A percentile compares a stretch with the other conserved stretches of the same genome.
phyloP scores from a whole-genome alignment of 768 basidiomycete genomes.

The Lentinula sp. region DNA sequence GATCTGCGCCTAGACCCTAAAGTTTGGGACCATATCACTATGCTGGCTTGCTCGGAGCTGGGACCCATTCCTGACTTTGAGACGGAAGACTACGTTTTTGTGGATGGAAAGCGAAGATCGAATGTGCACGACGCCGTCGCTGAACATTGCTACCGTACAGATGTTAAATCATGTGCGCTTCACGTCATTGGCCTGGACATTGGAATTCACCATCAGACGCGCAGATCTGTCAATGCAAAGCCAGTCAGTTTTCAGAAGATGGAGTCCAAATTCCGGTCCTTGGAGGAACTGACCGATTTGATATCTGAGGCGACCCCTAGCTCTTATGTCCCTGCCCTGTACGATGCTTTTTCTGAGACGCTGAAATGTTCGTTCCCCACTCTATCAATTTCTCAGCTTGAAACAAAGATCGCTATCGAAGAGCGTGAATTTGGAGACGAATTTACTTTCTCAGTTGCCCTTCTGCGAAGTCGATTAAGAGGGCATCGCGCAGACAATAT shows the following conservation, averaged over 20 bases:
- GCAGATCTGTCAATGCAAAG: slow-evolving; percentile 32
- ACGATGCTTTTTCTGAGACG: slow-evolving; percentile 51
- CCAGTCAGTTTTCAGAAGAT: slow-evolving; percentile 58
- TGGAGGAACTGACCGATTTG: slow-evolving; percentile 61
- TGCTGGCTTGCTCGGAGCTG: slow-evolving; percentile 60
- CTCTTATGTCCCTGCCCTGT: slow-evolving; percentile 66
- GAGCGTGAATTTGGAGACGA: slow-evolving; percentile 77
- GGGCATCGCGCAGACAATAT: slow-evolving; percentile 38
- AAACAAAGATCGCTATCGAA: slow-evolving; percentile 50
- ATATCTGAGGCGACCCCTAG: slow-evolving; percentile 65
- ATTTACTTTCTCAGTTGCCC: slow-evolving; percentile 63
- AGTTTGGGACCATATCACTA: slow-evolving; percentile 70
- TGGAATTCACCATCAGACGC: slow-evolving; percentile 45
- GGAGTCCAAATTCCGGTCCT: slow-evolving; percentile 48
- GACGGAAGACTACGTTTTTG: slow-evolving; percentile 37
- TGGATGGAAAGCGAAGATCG: slow-evolving; percentile 48
- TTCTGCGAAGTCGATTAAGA: slow-evolving; percentile 57
- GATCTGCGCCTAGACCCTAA: slow-evolving; percentile 45
- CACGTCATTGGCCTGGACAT: slow-evolving; percentile 74
- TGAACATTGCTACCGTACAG: slow-evolving; percentile 59
- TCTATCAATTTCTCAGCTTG: slow-evolving; percentile 60
- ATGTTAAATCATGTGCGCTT: slow-evolving; percentile 69
- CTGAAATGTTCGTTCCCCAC: slow-evolving; percentile 50
- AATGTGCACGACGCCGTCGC: slow-evolving; percentile 57
- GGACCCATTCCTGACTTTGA: slow-evolving; percentile 70